Base-by-base conservation (phyloP, 2,329 filamentous ascomycete species). In the Pseudogymnoascus sp. region DNA sequence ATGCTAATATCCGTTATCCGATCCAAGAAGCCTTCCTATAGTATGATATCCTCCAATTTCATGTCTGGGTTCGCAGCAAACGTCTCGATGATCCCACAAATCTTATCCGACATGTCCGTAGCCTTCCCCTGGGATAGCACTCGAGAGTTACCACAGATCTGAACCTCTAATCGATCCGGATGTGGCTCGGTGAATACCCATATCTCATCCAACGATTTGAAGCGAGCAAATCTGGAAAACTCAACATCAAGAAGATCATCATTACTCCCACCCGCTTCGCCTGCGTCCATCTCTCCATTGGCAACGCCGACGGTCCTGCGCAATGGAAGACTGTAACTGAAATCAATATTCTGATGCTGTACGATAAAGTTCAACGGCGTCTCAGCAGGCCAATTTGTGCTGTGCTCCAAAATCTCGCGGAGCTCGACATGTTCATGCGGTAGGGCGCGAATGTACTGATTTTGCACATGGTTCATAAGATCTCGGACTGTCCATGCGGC, bases 341-440 rank as follows among this genome's bases (percentile, higher is more conserved):
- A 25, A 58, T 58, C 43, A 30, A 69, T 62, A 63, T 74, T 72
- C 41, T 78, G 75, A 62, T 84, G 81, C 58, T 82, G 77, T 2
- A 85, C 76, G 1, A 83, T 70, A 2, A 78, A 80, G 70, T 79
- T 80, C 69, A 83, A 80, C 0, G 75, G 76, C 3, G 78, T 79
- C 74, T 80, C 82, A 25, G 76, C 61, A 59, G 61, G 54, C 63
- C 63, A 64, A 38, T 16, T 14, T 2, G 59, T 64, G 34, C 63
- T 62, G 11, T 62, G 58, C 8, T 64, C 59, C 14, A 64, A 75
- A 59, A 77, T 77, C 34, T 75, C 70, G 61, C 76, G 74, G n/a
- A 77, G 65, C 6, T 75, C 75, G 22, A 76, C 69, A 63, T 82
- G 79, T 22, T 64, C 61, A 37, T 65, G 50, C 28, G 47, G 77